These are phyloP conservation scores for Serendipita vermifera DNA, from an alignment of 768 basidiomycete genomes.

Conservation along the genomic window DNA sequence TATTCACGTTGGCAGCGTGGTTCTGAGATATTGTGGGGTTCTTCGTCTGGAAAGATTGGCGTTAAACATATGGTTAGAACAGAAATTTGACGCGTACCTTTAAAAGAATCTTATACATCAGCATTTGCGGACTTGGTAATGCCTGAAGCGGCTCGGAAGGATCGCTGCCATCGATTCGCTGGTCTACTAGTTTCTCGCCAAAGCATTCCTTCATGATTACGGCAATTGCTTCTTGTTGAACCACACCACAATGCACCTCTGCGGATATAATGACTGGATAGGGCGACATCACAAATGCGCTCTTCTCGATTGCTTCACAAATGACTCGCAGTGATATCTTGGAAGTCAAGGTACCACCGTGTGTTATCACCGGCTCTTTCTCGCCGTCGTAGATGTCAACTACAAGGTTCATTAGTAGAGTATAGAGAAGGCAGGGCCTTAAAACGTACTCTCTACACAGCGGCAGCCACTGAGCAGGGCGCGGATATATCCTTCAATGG, in stretches of 20 bases:
- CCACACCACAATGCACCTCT: slow-evolving; percentile 71
- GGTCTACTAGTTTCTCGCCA: slow-evolving; percentile 39
- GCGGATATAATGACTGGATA: slow-evolving; percentile 90
- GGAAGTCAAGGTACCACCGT: slow-evolving; percentile 78
- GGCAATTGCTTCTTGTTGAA: slow-evolving; percentile 70
- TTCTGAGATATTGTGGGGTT: slow-evolving; percentile 46
- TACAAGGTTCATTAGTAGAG: slow-evolving; percentile 23
- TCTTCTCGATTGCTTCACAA: slow-evolving; percentile 71
- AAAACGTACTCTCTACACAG: slow-evolving; percentile 85
- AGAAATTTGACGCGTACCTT: slow-evolving; percentile 40
- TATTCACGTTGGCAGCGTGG: slow-evolving; percentile 17
- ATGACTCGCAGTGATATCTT: slow-evolving; percentile 71
- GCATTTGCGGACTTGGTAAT: slow-evolving; percentile 74
- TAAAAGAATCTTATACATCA: slow-evolving; percentile 66
- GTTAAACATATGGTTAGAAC: background rate
- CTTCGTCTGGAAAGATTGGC: slow-evolving; percentile 43
- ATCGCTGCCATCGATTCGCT: slow-evolving; percentile 33
- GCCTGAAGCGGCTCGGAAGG: slow-evolving; percentile 29
- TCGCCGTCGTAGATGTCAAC: slow-evolving; percentile 93
- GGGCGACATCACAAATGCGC: slow-evolving; percentile 80
- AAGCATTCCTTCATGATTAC: slow-evolving; percentile 56
- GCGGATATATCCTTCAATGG: slow-evolving; percentile 68
- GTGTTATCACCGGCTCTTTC: slow-evolving; percentile 69
- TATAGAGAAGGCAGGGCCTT: background rate
- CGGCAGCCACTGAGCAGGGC: slow-evolving; percentile 80